phyloP scores from a whole-genome alignment of 2,329 filamentous ascomycete species.

The Ophiostoma perfectum region DNA sequence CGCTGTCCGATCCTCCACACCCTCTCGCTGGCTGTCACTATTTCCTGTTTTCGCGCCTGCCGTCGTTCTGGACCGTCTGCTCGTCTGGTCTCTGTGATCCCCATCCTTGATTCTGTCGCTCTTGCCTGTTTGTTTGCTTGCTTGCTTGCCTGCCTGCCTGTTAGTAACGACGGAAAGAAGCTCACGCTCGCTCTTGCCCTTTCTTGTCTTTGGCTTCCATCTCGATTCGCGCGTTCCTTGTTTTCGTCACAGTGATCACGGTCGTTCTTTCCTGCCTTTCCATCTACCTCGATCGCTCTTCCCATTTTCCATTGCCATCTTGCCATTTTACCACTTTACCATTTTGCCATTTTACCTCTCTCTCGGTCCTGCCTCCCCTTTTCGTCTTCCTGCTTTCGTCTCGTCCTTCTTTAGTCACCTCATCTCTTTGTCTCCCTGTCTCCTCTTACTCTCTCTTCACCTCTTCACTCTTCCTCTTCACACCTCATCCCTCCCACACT shows the following conservation, averaged over 20 bases:
- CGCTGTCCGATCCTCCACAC: slow-evolving; percentile 12
- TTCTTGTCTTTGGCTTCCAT: not conserved
- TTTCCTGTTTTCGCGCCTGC: not conserved
- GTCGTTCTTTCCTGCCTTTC: not conserved
- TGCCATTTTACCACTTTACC: not conserved
- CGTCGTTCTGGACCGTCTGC: slow-evolving; percentile 7
- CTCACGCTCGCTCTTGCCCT: not conserved
- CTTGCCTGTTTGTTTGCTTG: not conserved
- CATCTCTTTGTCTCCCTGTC: not conserved
- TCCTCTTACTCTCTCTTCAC: not conserved
- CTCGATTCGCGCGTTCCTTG: not conserved
- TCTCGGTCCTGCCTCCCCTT: not conserved
- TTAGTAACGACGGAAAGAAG: not conserved
- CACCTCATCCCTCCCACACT: not conserved
- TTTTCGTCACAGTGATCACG: slow-evolving; percentile 1
- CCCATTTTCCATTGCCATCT: not conserved
- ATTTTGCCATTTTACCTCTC: not conserved
- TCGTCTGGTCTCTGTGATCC: not conserved
- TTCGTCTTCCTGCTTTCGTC: not conserved
- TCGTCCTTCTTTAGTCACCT: not conserved
- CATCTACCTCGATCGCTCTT: not conserved
- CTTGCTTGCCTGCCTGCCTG: not conserved
- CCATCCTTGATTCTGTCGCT: not conserved
- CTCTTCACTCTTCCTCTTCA: not conserved
- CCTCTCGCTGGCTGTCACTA: slow-evolving; percentile 4